Evolutionary conservation across 2,329 filamentous ascomycete genomes (phyloP).

Genomic region (Talaromyces rugulosus): DNA sequence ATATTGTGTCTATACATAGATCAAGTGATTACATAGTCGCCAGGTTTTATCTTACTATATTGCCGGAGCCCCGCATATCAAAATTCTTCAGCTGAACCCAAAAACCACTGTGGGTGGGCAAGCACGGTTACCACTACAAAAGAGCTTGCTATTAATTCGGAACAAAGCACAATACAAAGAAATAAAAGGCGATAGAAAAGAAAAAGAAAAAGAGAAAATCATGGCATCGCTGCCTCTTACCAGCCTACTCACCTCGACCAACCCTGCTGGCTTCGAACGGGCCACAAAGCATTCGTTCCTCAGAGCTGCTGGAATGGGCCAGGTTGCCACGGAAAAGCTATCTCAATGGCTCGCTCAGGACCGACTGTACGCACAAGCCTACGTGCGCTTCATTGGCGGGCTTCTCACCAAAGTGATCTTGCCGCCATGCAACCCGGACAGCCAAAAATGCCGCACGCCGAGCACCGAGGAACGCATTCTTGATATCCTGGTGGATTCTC

Average conservation of each 20-base stretch:
- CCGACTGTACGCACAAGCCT: conserved; percentile 65
- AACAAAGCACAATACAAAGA: neutral
- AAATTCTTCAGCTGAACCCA: neutral
- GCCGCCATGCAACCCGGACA: conserved; percentile 31
- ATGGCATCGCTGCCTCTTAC: conserved; percentile 47
- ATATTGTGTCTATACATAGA: neutral
- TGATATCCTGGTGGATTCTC: conserved; percentile 59
- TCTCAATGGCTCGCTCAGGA: conserved; percentile 69
- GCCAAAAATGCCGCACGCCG: conserved; percentile 22
- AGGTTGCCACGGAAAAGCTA: conserved; percentile 52
- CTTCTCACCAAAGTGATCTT: conserved; percentile 60
- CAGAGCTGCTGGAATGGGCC: conserved; percentile 59
- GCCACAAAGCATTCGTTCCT: conserved; percentile 68
- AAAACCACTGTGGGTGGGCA: neutral
- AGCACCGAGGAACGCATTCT: conserved; percentile 53
- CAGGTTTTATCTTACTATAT: neutral
- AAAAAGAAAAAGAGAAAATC: neutral
- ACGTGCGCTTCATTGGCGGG: conserved; percentile 63
- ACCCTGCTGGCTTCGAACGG: conserved; percentile 43
- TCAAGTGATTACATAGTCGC: neutral
- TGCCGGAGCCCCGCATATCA: neutral
- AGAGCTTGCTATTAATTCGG: neutral
- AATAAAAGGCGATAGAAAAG: neutral
- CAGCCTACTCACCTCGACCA: conserved; percentile 51
- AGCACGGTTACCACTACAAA: neutral